Evolutionary conservation across 441 rosid genomes (phyloP).

Genomic region (Croton setiger): DNA sequence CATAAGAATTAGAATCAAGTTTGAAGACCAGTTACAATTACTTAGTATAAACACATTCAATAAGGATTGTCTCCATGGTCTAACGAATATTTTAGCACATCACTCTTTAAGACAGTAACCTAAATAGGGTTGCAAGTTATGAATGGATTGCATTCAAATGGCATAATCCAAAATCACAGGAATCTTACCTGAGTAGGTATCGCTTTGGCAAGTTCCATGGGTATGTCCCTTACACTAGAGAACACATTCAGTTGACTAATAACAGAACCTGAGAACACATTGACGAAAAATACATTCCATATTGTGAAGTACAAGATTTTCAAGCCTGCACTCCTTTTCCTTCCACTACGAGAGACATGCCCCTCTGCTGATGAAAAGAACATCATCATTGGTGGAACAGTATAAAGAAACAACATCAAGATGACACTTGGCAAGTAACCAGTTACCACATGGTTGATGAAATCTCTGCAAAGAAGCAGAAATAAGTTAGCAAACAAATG

Average conservation of each 20-base stretch:
- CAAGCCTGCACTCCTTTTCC: slow-evolving; percentile 85
- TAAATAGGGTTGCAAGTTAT: not conserved
- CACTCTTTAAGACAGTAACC: not conserved
- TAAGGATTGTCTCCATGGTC: not conserved
- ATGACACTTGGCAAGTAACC: slow-evolving; percentile 96
- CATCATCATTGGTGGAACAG: slow-evolving; percentile 93
- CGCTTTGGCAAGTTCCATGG: slow-evolving; percentile 67
- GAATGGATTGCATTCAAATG: not conserved
- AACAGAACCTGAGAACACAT: slow-evolving; percentile 77
- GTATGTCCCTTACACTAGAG: slow-evolving; percentile 61
- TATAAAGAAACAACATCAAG: slow-evolving; percentile 53
- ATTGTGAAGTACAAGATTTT: slow-evolving; percentile 79
- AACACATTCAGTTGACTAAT: slow-evolving; percentile 53
- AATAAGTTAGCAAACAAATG: slow-evolving; percentile 5
- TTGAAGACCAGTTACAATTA: not conserved
- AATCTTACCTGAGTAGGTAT: slow-evolving; percentile 74
- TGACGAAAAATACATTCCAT: slow-evolving; percentile 92
- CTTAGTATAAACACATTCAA: not conserved
- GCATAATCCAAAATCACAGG: slow-evolving; percentile 13
- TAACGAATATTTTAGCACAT: not conserved
- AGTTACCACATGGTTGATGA: slow-evolving; percentile 57
- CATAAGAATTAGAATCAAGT: too few relatives aligned
- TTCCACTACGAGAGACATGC: slow-evolving; percentile 60
- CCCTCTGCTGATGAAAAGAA: slow-evolving; percentile 78
- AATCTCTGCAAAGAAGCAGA: slow-evolving; percentile 47